Evolutionary conservation across 1,284 basidiomycete species (phyloP).

Genomic region (Peniophora sp.): DNA sequence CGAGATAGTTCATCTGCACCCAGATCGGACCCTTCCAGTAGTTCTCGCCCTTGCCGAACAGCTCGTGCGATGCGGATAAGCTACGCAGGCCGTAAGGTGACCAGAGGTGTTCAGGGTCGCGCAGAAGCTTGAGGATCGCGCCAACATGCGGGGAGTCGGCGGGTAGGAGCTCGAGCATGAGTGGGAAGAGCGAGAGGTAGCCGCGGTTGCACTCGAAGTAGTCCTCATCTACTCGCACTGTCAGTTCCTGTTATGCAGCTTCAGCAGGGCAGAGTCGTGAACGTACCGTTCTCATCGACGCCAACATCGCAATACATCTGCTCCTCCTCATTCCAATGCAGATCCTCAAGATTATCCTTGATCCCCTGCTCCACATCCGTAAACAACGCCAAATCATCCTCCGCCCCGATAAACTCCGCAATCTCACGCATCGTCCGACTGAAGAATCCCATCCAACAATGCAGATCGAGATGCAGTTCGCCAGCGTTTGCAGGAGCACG

Average conservation of each 20-base stretch:
- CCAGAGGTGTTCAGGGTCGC: constrained; percentile 82
- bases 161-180: constrained; percentile 75
- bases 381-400: constrained; percentile 74
- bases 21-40: constrained; percentile 97
- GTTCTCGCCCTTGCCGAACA: constrained; percentile 87
- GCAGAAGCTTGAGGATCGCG: constrained; percentile 71
- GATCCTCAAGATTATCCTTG: constrained; percentile 81
- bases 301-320: constrained; percentile 91
- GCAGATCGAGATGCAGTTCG: constrained; percentile 87
- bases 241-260: constrained; percentile 1
- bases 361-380: constrained; percentile 73
- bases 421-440: constrained; percentile 84
- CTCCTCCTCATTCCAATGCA: constrained; percentile 87
- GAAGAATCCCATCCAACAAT: constrained; percentile 95
- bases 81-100: constrained; percentile 85
- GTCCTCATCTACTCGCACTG: constrained; percentile 63
- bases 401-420: constrained; percentile 75
- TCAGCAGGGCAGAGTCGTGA: constrained; percentile 2
- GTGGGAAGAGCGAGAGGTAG: constrained; percentile 90
- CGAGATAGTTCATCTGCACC: constrained; percentile 95
- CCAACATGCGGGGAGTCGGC: constrained; percentile 73
- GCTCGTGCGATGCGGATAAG: constrained; percentile 75
- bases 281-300: constrained; percentile 74
- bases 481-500: constrained; percentile 82
- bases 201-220: constrained; percentile 87